Evolutionary conservation across 2,329 filamentous ascomycete genomes (phyloP).

Genomic region (Rhexocercosporidium sp.): DNA sequence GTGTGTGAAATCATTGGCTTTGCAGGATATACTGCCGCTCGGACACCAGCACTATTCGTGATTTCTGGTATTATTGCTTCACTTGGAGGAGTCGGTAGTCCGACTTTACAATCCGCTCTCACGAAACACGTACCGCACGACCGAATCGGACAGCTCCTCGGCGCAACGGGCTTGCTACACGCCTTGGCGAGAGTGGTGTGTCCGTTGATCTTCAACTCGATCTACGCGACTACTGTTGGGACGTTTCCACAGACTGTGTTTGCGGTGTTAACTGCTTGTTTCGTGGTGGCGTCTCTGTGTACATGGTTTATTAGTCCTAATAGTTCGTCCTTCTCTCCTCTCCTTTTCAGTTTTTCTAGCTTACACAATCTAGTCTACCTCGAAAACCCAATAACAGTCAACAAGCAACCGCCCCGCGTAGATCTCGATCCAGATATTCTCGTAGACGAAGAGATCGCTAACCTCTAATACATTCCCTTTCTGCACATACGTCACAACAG

Average conservation of each 20-base stretch:
- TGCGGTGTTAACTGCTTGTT: constrained; percentile 71
- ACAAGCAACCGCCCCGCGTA: neutral
- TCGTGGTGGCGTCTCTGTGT: constrained; percentile 67
- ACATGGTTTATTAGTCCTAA: constrained; percentile 76
- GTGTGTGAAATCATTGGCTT: constrained; percentile 78
- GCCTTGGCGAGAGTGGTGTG: constrained; percentile 79
- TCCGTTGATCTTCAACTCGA: constrained; percentile 82
- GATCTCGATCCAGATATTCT: constrained; percentile 25
- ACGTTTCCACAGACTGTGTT: constrained; percentile 84
- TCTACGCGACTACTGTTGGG: constrained; percentile 83
- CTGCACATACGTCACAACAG: neutral
- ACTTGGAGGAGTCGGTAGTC: constrained; percentile 82
- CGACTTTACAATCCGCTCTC: constrained; percentile 81
- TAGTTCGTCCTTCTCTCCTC: constrained; percentile 58
- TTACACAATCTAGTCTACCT: constrained; percentile 28
- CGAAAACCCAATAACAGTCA: constrained; percentile 16
- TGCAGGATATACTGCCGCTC: constrained; percentile 73
- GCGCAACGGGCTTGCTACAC: constrained; percentile 85
- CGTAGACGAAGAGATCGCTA: constrained; percentile 30
- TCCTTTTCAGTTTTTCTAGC: neutral
- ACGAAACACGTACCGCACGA: constrained; percentile 91
- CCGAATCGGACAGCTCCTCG: constrained; percentile 83
- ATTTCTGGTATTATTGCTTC: constrained; percentile 74
- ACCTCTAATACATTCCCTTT: constrained; percentile 12
- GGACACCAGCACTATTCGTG: constrained; percentile 68